These are phyloP conservation scores for Oidium heveae DNA, from an alignment of 2,329 filamentous ascomycete genomes.

Conservation along the genomic window DNA sequence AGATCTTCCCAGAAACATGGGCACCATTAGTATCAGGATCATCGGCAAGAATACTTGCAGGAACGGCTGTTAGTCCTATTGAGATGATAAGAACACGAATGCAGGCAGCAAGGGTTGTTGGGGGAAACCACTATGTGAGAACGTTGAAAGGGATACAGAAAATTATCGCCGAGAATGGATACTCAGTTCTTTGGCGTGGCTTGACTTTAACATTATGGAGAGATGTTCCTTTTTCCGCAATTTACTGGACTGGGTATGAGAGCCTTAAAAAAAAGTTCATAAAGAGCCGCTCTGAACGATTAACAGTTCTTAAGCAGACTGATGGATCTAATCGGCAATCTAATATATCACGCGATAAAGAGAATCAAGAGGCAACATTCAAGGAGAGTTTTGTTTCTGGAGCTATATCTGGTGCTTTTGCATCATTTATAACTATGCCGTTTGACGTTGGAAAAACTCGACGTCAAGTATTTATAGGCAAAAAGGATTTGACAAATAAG, in stretches of 20 bases:
- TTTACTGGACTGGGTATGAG: conserved; percentile 98
- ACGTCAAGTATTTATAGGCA: conserved; percentile 57
- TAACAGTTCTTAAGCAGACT: conserved; percentile 13
- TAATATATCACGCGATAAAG: conserved; percentile 28
- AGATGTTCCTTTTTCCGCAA: conserved; percentile 85
- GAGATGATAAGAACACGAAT: conserved; percentile 86
- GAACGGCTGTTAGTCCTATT: conserved; percentile 63
- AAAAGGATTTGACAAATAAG: conserved; percentile 13
- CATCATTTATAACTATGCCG: conserved; percentile 72
- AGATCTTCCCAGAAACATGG: conserved; percentile 37
- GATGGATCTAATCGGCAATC: conserved; percentile 19
- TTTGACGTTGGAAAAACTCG: conserved; percentile 96
- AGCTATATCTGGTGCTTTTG: conserved; percentile 56
- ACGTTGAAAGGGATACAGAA: conserved; percentile 52
- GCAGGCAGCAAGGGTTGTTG: conserved; percentile 40
- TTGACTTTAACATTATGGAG: conserved; percentile 81
- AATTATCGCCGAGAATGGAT: conserved; percentile 58
- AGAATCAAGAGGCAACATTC: conserved; percentile 55
- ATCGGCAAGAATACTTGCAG: conserved; percentile 53
- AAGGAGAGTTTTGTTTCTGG: conserved; percentile 76
- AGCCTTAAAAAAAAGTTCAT: conserved; percentile 46
- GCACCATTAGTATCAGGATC: conserved; percentile 62
- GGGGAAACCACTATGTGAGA: conserved; percentile 47
- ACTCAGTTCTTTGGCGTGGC: conserved; percentile 69
- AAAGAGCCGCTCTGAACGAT: conserved; percentile 29